A percentile compares a stretch with the other conserved stretches of the same genome.
Evolutionary conservation across 2,329 filamentous ascomycete species (phyloP).

Genomic region (Beauveria sp.): DNA sequence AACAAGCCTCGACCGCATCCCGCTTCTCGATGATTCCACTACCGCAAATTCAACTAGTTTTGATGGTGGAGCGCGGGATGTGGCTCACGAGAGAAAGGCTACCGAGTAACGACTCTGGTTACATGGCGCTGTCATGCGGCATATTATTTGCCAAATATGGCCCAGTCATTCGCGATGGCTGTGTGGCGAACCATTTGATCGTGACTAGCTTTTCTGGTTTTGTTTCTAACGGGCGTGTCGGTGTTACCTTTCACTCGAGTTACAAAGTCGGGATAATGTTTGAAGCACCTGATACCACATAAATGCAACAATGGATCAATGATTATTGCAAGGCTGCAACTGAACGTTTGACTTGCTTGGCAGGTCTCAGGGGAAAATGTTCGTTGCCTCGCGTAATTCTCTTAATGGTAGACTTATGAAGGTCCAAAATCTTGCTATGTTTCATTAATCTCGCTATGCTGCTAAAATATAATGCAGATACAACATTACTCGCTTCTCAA

Average conservation of each 20-base stretch:
- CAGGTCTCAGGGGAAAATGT: too few relatives aligned
- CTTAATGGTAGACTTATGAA: not conserved
- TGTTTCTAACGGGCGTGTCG: not conserved
- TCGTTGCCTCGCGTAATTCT: not conserved
- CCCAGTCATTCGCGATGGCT: not conserved
- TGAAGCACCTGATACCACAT: conserved; percentile 3
- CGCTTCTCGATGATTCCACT: conserved; percentile 43
- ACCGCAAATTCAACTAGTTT: conserved; percentile 31
- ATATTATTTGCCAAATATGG: not conserved
- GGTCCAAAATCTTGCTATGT: not conserved
- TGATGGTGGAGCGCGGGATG: conserved; percentile 37
- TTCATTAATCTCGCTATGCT: conserved; percentile 10
- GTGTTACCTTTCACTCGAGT: not conserved
- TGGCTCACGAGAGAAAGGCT: conserved; percentile 39
- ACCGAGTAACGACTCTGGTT: conserved; percentile 9
- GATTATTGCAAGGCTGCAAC: not conserved
- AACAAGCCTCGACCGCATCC: conserved; percentile 45
- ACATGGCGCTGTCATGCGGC: not conserved
- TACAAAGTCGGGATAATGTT: not conserved
- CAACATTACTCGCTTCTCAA: conserved; percentile 5
- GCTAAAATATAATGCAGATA: conserved; percentile 5
- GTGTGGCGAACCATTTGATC: not conserved
- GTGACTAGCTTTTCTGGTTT: not conserved
- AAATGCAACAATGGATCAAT: not conserved
- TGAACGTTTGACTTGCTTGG: not conserved